Percentiles rank a stretch among this genome's conserved stretches.
Evolutionary conservation across 2,329 filamentous ascomycete genomes (phyloP).

Genomic region (Xylariales sp.): DNA sequence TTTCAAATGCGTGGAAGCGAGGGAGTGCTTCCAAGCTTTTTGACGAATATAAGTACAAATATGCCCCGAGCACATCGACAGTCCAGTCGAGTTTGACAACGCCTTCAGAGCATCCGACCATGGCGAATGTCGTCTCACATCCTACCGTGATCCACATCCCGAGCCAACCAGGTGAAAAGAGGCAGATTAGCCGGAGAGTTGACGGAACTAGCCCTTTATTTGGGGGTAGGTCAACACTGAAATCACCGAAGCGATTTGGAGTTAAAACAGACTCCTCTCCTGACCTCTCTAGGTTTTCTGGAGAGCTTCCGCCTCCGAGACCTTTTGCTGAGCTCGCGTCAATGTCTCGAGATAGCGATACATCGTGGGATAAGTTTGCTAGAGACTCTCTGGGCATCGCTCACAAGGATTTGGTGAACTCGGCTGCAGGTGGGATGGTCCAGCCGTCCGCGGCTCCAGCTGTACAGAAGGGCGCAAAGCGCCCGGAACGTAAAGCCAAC

Average conservation of each 20-base stretch:
- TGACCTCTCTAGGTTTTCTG: slow-evolving; percentile 4
- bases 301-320: slow-evolving; percentile 9
- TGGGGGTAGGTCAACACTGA: slow-evolving; percentile 16
- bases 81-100: slow-evolving; percentile 21
- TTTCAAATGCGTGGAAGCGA: slow-evolving; percentile 22
- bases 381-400: slow-evolving; percentile 23
- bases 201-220: slow-evolving; percentile 20
- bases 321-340: slow-evolving; percentile 8
- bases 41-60: slow-evolving; percentile 17
- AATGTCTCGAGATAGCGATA: slow-evolving; percentile 13
- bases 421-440: too few species aligned
- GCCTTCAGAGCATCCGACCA: slow-evolving; percentile 19
- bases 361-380: slow-evolving; percentile 18
- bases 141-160: slow-evolving; percentile 28
- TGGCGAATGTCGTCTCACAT: slow-evolving; percentile 18
- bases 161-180: slow-evolving; percentile 21
- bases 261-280: slow-evolving; percentile 8
- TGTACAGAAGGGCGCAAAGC: too few species aligned
- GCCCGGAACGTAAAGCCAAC: too few species aligned
- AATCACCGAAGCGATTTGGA: slow-evolving; percentile 18
- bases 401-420: slow-evolving; percentile 22
- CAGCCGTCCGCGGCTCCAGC: slow-evolving; percentile 28
- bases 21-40: slow-evolving; percentile 11
- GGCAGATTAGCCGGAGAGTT: slow-evolving; percentile 21
- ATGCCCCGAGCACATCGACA: slow-evolving; percentile 18